Conservation (phyloP, 495 filamentous ascomycete genomes). For the Penicillium lagena region DNA sequence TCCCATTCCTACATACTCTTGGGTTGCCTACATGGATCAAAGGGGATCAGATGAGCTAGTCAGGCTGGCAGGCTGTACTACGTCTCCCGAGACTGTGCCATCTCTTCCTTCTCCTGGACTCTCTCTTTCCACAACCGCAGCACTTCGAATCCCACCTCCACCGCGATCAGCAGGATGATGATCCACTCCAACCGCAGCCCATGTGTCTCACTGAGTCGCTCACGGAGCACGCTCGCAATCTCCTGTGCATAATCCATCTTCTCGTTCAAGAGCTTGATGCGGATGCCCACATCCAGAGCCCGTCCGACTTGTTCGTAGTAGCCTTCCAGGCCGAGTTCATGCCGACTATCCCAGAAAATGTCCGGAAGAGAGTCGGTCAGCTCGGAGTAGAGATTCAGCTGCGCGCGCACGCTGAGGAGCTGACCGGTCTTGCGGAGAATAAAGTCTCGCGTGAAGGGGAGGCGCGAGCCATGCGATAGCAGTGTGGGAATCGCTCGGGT, state of each 20-base stretch:
- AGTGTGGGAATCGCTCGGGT: conserved; percentile 73
- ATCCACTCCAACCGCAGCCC: conserved; percentile 89
- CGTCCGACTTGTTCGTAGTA: conserved; percentile 92
- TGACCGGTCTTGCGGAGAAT: conserved; percentile 92
- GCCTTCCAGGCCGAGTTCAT: conserved; percentile 80
- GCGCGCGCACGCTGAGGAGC: conserved; percentile 81
- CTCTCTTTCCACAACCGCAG: conserved; percentile 53
- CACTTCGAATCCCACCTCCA: conserved; percentile 77
- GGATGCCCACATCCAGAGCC: conserved; percentile 84
- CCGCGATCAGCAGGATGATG: conserved; percentile 87
- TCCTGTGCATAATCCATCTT: conserved; percentile 98
- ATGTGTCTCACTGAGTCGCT: conserved; percentile 85
- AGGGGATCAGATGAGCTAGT: conserved; percentile 1
- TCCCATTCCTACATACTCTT: background rate
- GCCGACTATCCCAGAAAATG: conserved; percentile 90
- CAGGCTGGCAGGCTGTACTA: no score
- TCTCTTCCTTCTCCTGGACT: conserved; percentile 40
- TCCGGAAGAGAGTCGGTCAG: conserved; percentile 93
- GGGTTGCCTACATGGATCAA: background rate
- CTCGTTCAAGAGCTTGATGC: conserved; percentile 88
- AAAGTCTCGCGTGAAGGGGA: conserved; percentile 68
- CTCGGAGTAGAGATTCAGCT: conserved; percentile 94
- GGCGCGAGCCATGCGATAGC: conserved; percentile 55
- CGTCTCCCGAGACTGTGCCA: background rate
- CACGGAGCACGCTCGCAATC: conserved; percentile 82